Percentiles rank a stretch among this genome's conserved stretches.
Evolutionary conservation across 768 basidiomycete genomes (phyloP).

Genomic region (Grammothele lineata): DNA sequence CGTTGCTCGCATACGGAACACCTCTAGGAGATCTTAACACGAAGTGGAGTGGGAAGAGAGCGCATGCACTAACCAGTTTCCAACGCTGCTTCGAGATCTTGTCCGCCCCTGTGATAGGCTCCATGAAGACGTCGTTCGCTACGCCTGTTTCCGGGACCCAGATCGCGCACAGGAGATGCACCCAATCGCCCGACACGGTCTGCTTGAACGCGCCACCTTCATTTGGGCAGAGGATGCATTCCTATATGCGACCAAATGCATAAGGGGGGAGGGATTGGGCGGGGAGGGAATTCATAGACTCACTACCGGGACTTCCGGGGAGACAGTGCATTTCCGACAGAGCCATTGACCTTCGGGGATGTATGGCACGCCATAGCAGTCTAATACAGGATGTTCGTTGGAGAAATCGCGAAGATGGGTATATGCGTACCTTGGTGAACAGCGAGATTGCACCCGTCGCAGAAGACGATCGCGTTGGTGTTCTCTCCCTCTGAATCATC

Average conservation of each 20-base stretch:
- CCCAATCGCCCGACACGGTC: constrained; percentile 89
- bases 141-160: constrained; percentile 96
- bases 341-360: constrained; percentile 99
- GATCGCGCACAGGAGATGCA: constrained; percentile 93
- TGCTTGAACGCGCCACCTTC: constrained; percentile 99
- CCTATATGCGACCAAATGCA: constrained; percentile 39
- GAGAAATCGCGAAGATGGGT: too few relatives aligned
- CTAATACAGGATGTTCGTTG: constrained; percentile 44
- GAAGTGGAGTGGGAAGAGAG: not conserved
- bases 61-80: constrained; percentile 71
- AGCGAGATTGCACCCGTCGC: constrained; percentile 97
- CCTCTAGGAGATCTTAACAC: constrained; percentile 32
- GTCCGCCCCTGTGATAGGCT: constrained; percentile 89
- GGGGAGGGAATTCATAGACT: too few relatives aligned
- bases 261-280: too few relatives aligned
- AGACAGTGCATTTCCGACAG: constrained; percentile 96
- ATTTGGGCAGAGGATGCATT: constrained; percentile 92
- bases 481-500: constrained; percentile 99
- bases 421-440: constrained; percentile 88
- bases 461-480: constrained; percentile 98
- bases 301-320: constrained; percentile 94
- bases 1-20: constrained; percentile 58
- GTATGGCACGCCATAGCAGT: constrained; percentile 98
- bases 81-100: constrained; percentile 85
- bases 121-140: constrained; percentile 96